Base-by-base conservation (phyloP, 768 basidiomycete genomes). In the Termitomyces bulborhizus region DNA sequence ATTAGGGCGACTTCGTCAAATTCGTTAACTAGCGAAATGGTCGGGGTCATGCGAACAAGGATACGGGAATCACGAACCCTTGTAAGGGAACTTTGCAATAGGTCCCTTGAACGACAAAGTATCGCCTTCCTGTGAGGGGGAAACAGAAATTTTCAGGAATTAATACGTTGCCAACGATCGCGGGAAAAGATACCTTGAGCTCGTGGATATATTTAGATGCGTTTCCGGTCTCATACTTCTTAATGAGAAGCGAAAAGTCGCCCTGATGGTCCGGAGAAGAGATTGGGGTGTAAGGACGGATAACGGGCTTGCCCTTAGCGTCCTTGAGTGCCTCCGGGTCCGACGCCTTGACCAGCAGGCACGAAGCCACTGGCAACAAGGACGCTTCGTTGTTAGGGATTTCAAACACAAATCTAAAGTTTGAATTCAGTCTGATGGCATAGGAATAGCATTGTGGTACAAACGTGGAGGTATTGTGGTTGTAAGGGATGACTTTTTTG, bases 221-320 rank as follows among this genome's bases (percentile, higher is more conserved):
- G 62, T 88, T 85, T 52, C 94, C 94, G 1, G 73, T 81, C 42
- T 93, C 87, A 61, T 88, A 87, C 60, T 84, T 85, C 73, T 98
- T 98, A 69, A 98, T 73, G 60, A 98, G 70, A 60, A 98, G 80
- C 12, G 79, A 77, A 45, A 96, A 69, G 64, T 92, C 86, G 27
- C 92, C 93, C 52, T 82, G 81, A 6, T 75, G 65, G 55, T 93
- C 84, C 7, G 90, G 80, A 0, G 82, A 72, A 21, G 94, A 94
- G 60, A 93, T 82, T 51, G 97, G 93, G 4, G 97, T 99, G 71
- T 99, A 99, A 0, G 97, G 92, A 52, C 93, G 82, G 60, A 88
- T 78, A 70, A 94, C 82, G 49, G 92, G 90, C 62, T 92, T 93
- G 58, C 93, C 95, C 65, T 93, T 91, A 63, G 71, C 75, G 67